phyloP scores from a whole-genome alignment of 352 stramenopile species.

The Plasmopara muralis region DNA sequence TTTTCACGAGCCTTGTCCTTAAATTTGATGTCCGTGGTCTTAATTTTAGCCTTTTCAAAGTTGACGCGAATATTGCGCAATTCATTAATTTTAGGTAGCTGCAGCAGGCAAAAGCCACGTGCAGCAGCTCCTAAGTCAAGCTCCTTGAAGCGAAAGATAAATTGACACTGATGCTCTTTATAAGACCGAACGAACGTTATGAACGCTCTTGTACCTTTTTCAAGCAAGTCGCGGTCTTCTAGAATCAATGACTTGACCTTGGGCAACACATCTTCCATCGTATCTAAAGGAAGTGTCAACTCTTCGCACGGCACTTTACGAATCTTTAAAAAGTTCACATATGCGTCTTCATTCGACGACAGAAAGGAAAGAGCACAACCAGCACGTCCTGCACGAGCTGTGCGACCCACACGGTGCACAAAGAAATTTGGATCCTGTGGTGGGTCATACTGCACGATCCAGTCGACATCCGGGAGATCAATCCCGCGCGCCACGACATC shows the following conservation, averaged over 20 bases:
- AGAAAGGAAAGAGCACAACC: slow-evolving; percentile 95
- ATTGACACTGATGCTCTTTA: slow-evolving; percentile 98
- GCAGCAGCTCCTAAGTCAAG: slow-evolving; percentile 93
- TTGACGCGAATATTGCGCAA: slow-evolving; percentile 71
- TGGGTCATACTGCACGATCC: slow-evolving; percentile 99
- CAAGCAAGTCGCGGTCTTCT: slow-evolving; percentile 94
- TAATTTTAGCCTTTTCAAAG: slow-evolving; percentile 84
- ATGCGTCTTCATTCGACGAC: slow-evolving; percentile 94
- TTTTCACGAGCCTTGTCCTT: slow-evolving; percentile 96
- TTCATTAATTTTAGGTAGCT: slow-evolving; percentile 86
- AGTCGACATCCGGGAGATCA: slow-evolving; percentile 97
- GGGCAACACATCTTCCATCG: slow-evolving; percentile 80
- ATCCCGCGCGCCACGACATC: slow-evolving; percentile 98
- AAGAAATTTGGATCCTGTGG: slow-evolving; percentile 98
- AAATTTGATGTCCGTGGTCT: slow-evolving; percentile 91
- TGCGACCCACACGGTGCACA: slow-evolving; percentile 97
- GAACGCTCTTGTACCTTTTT: slow-evolving; percentile 98
- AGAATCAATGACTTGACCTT: slow-evolving; percentile 86
- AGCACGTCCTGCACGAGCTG: slow-evolving; percentile 90
- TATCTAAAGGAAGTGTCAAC: slow-evolving; percentile 56
- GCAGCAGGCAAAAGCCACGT: slow-evolving; percentile 72
- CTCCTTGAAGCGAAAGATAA: slow-evolving; percentile 98
- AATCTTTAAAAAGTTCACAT: slow-evolving; percentile 94
- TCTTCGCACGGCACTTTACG: slow-evolving; percentile 90
- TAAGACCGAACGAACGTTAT: slow-evolving; percentile 98